Evolutionary conservation across 1,139 yeast species (phyloP), one percentile per base, ranked within the genome.

Genomic region (Blastobotrys persicus): DNA sequence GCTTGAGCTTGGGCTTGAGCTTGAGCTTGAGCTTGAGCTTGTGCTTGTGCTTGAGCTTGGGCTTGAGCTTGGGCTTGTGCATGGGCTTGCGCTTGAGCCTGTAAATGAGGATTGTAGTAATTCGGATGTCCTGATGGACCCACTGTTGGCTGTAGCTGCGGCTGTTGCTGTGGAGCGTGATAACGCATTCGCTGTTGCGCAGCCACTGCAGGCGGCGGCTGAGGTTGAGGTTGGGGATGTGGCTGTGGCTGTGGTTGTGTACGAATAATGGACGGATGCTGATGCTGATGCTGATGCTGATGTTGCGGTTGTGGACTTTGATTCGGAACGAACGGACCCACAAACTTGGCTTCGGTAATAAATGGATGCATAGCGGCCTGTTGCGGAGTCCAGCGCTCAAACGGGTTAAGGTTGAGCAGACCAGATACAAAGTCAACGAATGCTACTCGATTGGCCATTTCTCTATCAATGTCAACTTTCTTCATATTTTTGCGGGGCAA

Each of bases 311-410:
- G 39, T 26, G 42, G 49, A 12, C 34, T 4, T 34, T n/a, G n/a
- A 47, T 19, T 39, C 47, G 70, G 67, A 31, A 65, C 66, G 56
- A 59, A 70, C n/a, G 71, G 72, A 2, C 66, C 67, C 6, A 57
- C 56, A 47, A 61, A 68, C 55, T 59, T 62, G 41, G 61, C 54
- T 39, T 66, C 69, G 7, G 84, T 84, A 17, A 92, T 80, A 66
- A 94, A 92, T 0, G 98, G 98, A 69, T 94, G 98, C 68, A 81
- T 75, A 19, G 85, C 75, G 0, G 98, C 98, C 66, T 92, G 97
- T 59, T 88, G 96, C 9, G 98, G 98, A 0, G 97, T 88, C 83
- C 96, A 85, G 59, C 99, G 77, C 66, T 91, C 96, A 60, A 92
- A 75, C 0, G 98, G 98, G 67, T 91, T 91, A 63, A 88, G 70